These are phyloP conservation scores for Fraxinus nigra DNA, from an alignment of 305 asterid species.

Conservation along the genomic window DNA sequence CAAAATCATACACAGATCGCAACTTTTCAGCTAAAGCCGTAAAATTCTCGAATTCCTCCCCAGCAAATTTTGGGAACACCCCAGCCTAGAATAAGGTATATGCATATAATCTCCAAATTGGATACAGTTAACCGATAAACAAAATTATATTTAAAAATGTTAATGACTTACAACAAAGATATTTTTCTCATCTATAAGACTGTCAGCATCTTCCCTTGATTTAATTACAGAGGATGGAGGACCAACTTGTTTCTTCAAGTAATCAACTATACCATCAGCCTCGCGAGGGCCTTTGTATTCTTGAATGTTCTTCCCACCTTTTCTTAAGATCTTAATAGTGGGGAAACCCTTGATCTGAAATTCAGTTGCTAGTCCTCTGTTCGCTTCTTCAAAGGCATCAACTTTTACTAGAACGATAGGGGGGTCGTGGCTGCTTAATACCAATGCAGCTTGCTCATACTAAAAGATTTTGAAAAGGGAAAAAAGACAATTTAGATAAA, in stretches of 20 bases:
- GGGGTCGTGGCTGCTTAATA: slow-evolving; percentile 73
- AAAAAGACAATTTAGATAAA: background rate
- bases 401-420: slow-evolving; percentile 70
- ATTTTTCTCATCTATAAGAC: slow-evolving; percentile 48
- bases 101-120: slow-evolving; percentile 2
- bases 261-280: slow-evolving; percentile 65
- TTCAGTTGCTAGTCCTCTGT: slow-evolving; percentile 48
- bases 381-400: slow-evolving; percentile 63
- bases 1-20: slow-evolving; percentile 66
- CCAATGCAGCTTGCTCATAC: slow-evolving; percentile 81
- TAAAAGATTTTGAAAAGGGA: slow-evolving; percentile 16
- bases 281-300: slow-evolving; percentile 88
- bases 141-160: background rate
- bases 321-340: slow-evolving; percentile 66
- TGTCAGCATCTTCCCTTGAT: slow-evolving; percentile 54
- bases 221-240: slow-evolving; percentile 76
- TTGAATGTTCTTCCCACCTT: slow-evolving; percentile 61
- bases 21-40: slow-evolving; percentile 61
- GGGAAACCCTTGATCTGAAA: slow-evolving; percentile 70
- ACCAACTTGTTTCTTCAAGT: slow-evolving; percentile 75
- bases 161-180: slow-evolving; percentile 49
- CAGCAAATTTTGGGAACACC: slow-evolving; percentile 61
- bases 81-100: slow-evolving; percentile 53
- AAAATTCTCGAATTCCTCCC: slow-evolving; percentile 67
- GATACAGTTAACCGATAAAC: background rate